A percentile compares a stretch with the other conserved stretches of the same genome.
phyloP scores from a whole-genome alignment of 1,284 basidiomycete genomes.

The Sutorius eximius region DNA sequence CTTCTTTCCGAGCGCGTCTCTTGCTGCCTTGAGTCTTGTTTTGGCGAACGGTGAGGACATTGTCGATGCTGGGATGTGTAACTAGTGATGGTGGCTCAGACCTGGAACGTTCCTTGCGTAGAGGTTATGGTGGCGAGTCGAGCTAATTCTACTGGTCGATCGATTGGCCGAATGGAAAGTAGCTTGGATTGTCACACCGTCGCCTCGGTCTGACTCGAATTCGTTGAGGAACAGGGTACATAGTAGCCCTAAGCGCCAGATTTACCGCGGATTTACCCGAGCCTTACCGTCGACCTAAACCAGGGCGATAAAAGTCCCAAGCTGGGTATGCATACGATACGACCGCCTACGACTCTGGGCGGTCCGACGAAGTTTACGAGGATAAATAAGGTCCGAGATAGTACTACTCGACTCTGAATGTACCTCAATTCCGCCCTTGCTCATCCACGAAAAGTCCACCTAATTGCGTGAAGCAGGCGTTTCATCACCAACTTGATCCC shows the following conservation, averaged over 20 bases:
- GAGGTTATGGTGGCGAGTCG: neutral
- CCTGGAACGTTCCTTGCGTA: neutral
- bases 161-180: neutral
- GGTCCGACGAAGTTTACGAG: neutral
- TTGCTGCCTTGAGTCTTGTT: slow-evolving; percentile 77
- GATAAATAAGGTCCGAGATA: slow-evolving; percentile 5
- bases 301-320: neutral
- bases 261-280: neutral
- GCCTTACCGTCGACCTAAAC: neutral
- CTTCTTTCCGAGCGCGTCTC: slow-evolving; percentile 74
- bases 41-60: slow-evolving; percentile 53
- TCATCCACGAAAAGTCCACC: neutral
- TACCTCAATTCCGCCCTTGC: neutral
- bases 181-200: neutral
- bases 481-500: slow-evolving; percentile 6
- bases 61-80: neutral
- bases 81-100: too few species aligned
- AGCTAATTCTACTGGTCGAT: neutral
- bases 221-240: too few species aligned
- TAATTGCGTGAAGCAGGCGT: neutral
- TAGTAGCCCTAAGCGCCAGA: neutral
- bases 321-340: neutral
- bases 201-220: neutral
- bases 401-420: neutral
- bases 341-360: neutral